Evolutionary conservation across 768 basidiomycete species (phyloP), one percentile per base, ranked within the genome.

Genomic region (Suillus fuscotomentosus): DNA sequence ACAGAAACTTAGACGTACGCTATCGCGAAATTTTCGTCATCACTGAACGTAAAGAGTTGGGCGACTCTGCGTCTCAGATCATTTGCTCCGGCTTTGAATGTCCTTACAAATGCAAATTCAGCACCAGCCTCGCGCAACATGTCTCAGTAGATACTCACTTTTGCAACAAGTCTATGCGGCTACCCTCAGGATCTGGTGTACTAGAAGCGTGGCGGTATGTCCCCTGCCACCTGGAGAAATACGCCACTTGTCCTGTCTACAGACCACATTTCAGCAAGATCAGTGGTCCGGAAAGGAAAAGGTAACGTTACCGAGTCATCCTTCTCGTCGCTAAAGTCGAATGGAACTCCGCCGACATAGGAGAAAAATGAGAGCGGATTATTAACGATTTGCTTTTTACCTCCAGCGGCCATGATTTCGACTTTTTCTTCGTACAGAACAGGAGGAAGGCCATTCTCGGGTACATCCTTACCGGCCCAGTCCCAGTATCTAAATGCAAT

Each of bases 401-500:
- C 47, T 24, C 60, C 65, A 11, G 60, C 27, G 24, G 59, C 59
- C 22, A 53, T 17, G 31, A 73, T 59, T 3, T 50, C 22, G 27
- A 73, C n/a, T n/a, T 65, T 61, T 0, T 72, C 62, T 2, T 57
- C 24, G 42, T 65, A 66, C 34, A 73, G 67, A 4, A 74, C 57
- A 41, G 71, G 54, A 8, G 73, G 70, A 7, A 74, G 50, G 3
- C 73, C 71, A 20, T 70, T 56, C 17, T 36, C 22, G 20, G 64
- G 63, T 20, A 71, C 67, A 60, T 51, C 62, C 13, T 65, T 67
- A 36, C 67, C 72, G 6, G 68, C 73, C 73, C 73, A 75, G 61
- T 75, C 72, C 72, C 73, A 75, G 60, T 70, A 74, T 43, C 70
- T 75, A 50, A 13, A 20, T 5, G 41, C 11, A 39, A 65, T 17